phyloP scores from a whole-genome alignment of 129 eudicot genomes.

The carrot (Daucus carota) region DNA sequence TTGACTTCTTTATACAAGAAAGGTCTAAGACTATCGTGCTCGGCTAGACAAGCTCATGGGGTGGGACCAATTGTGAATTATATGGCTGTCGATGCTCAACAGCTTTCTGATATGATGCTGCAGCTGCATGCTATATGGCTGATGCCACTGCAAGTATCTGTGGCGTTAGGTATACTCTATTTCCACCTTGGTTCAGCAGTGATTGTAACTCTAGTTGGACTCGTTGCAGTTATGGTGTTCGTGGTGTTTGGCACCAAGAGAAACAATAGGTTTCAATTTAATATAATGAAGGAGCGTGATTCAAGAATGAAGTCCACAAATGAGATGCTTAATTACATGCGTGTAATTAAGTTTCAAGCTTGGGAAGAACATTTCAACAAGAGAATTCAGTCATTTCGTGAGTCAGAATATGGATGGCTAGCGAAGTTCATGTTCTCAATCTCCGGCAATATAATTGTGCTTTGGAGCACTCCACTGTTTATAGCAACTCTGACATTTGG shows the following conservation, averaged over 20 bases:
- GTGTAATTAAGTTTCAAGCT: constrained; percentile 69
- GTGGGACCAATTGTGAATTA: constrained; percentile 92
- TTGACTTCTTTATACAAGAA: constrained; percentile 73
- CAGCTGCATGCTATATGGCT: constrained; percentile 77
- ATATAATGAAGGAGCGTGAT: constrained; percentile 19
- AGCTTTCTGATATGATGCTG: constrained; percentile 90
- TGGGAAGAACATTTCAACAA: constrained; percentile 28
- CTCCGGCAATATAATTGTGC: constrained; percentile 48
- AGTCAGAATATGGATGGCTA: constrained; percentile 52
- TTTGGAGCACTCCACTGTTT: constrained; percentile 66
- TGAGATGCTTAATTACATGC: constrained; percentile 18
- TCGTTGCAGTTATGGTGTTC: constrained; percentile 37
- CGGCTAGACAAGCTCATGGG: constrained; percentile 82
- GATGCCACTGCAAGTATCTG: constrained; percentile 63
- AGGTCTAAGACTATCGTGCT: constrained; percentile 75
- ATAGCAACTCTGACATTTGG: constrained; percentile 72
- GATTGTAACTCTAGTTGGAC: constrained; percentile 43
- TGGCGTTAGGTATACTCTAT: constrained; percentile 57
- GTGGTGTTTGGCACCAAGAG: constrained; percentile 43
- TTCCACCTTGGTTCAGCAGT: constrained; percentile 43
- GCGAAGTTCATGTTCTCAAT: constrained; percentile 15
- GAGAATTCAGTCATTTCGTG: constrained; percentile 9
- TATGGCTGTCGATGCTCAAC: constrained; percentile 98
- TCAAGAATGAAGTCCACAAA: constrained; percentile 70
- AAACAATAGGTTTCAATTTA: constrained; percentile 13